Conservation (phyloP, 2,329 filamentous ascomycete genomes). For the Elsinoe batatas region DNA sequence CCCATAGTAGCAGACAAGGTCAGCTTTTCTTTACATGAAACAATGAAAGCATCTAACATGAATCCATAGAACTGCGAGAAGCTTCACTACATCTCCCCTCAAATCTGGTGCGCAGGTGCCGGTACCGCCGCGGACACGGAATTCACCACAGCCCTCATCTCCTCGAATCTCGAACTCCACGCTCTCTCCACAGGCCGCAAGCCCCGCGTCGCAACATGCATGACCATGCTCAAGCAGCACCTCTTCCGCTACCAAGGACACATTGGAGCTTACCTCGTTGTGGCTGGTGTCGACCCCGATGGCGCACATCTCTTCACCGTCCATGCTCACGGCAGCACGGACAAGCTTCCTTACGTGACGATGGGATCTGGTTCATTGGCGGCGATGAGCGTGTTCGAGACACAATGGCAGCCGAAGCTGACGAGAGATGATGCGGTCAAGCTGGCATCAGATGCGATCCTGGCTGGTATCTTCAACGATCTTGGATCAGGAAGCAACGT, state of each 20-base stretch:
- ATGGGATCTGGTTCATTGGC: slow-evolving; percentile 96
- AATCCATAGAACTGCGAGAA: slow-evolving; percentile 80
- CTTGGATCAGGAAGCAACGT: slow-evolving; percentile 94
- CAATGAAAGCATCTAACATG: not conserved
- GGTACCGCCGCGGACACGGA: slow-evolving; percentile 97
- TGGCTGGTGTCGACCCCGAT: slow-evolving; percentile 92
- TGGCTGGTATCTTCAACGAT: slow-evolving; percentile 98
- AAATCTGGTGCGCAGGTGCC: slow-evolving; percentile 98
- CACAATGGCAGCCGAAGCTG: slow-evolving; percentile 75
- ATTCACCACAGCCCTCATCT: slow-evolving; percentile 97
- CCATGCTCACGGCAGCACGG: slow-evolving; percentile 93
- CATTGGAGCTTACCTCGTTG: slow-evolving; percentile 95
- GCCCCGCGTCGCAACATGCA: slow-evolving; percentile 95
- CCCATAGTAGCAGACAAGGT: slow-evolving; percentile 98
- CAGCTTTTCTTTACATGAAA: slow-evolving; percentile 17
- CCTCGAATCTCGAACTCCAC: slow-evolving; percentile 96
- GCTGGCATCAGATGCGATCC: slow-evolving; percentile 75
- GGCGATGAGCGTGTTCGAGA: slow-evolving; percentile 97
- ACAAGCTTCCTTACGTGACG: slow-evolving; percentile 98
- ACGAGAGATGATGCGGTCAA: slow-evolving; percentile 72
- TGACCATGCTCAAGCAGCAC: slow-evolving; percentile 99
- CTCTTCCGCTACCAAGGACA: slow-evolving; percentile 97
- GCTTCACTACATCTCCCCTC: slow-evolving; percentile 94
- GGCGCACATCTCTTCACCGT: slow-evolving; percentile 95
- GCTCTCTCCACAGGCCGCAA: slow-evolving; percentile 91